phyloP scores from a whole-genome alignment of 371 early-diverging fungal species.

The Amoeboradix gromovi region DNA sequence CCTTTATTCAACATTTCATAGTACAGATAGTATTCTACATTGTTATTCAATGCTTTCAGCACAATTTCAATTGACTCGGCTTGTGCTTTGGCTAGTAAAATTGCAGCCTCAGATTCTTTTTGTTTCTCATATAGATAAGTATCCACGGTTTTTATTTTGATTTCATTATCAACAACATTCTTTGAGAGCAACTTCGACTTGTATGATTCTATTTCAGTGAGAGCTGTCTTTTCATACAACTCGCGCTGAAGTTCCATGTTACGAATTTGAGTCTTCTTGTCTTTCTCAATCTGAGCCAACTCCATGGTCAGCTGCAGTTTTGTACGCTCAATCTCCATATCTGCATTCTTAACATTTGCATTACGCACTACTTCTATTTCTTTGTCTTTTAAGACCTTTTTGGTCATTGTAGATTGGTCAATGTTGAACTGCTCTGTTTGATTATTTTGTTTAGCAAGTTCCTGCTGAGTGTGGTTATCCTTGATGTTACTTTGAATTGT shows the following conservation, averaged over 20 bases:
- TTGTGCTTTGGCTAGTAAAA: constrained; percentile 11
- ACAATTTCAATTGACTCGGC: constrained; percentile 10
- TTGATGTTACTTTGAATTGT: constrained; percentile 18
- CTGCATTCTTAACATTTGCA: constrained; percentile 10
- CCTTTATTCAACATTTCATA: constrained; percentile 22
- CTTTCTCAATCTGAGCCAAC: constrained; percentile 17
- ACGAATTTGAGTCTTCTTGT: constrained; percentile 11
- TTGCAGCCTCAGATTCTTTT: constrained; percentile 7
- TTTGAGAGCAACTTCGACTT: constrained; percentile 13
- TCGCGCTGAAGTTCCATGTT: constrained; percentile 15
- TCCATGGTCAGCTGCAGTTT: constrained; percentile 10
- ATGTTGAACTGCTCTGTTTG: neutral
- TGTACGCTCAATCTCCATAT: constrained; percentile 9
- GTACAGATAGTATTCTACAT: constrained; percentile 11
- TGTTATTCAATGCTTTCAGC: constrained; percentile 10
- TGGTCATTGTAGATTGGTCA: neutral
- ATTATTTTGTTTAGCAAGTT: constrained; percentile 11
- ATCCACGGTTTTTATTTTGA: constrained; percentile 12
- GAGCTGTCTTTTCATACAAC: constrained; percentile 12
- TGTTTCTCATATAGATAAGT: constrained; percentile 11
- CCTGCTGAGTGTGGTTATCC: constrained; percentile 11
- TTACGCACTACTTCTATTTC: constrained; percentile 14
- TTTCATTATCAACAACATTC: constrained; percentile 16
- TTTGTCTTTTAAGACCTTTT: constrained; percentile 6
- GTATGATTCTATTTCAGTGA: constrained; percentile 13